phyloP scores from a whole-genome alignment of 495 filamentous ascomycete genomes.

The Astrothelium subdiscretum region DNA sequence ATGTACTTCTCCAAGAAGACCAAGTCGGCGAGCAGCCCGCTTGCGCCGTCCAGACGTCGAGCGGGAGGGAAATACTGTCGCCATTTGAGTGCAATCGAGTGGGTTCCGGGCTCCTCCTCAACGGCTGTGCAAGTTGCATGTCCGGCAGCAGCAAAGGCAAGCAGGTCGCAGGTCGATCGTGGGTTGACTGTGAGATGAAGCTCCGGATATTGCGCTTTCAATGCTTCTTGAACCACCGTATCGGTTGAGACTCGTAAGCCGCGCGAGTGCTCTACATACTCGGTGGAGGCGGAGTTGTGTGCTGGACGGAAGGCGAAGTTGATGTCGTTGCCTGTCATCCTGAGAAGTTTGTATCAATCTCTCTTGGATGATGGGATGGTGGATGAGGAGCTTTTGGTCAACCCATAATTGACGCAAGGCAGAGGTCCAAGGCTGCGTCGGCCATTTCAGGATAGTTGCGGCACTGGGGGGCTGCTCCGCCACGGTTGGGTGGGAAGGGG shows the following conservation, averaged over 20 bases:
- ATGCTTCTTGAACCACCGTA: conserved; percentile 35
- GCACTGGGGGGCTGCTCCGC: background rate
- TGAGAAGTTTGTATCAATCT: too few species aligned
- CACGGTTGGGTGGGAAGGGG: background rate
- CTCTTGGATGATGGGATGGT: background rate
- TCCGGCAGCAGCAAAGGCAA: conserved; percentile 40
- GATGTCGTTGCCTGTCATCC: conserved; percentile 17
- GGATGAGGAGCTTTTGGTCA: background rate
- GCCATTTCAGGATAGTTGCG: background rate
- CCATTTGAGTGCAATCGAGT: conserved; percentile 29
- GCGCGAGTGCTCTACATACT: conserved; percentile 35
- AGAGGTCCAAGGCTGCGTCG: background rate
- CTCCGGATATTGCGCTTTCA: conserved; percentile 40
- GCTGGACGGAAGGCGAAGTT: conserved; percentile 7
- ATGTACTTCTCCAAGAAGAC: conserved; percentile 43
- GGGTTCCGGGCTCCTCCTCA: conserved; percentile 24
- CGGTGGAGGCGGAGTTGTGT: conserved; percentile 17
- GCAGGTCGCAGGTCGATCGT: conserved; percentile 27
- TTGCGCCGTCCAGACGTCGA: conserved; percentile 36
- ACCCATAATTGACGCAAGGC: background rate
- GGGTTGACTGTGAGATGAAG: conserved; percentile 37
- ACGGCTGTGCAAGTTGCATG: conserved; percentile 32
- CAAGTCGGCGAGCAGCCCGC: conserved; percentile 32
- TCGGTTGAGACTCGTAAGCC: conserved; percentile 41
- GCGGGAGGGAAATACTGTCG: conserved; percentile 37